Base-by-base conservation (phyloP, 306 rosid genomes). In the Cicer pinnatifidum region DNA sequence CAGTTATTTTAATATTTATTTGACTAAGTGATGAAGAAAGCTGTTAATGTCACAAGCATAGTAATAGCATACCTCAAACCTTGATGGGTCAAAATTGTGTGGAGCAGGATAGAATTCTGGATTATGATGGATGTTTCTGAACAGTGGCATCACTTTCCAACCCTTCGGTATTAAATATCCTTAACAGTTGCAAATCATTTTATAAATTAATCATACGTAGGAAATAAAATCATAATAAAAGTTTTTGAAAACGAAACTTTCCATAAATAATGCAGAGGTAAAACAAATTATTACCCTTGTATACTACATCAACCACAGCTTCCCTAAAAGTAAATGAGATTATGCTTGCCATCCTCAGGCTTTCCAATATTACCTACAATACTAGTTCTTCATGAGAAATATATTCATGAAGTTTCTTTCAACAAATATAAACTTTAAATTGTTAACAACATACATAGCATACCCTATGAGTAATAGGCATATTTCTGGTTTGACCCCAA, bases 131-230 rank as follows among this genome's bases (percentile, higher is more conserved):
- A 93, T 91, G 78, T 84, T 93, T 85, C 98, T 83, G 78, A 93
- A 93, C 50, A 93, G 81, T 63, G 98, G 98, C 98, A 93, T 83
- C n/a, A 89, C 98, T 78, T 93, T 93, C 98, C 98, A 93, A 44
- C 98, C 98, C 80, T 93, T 93, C 20, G 98, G 98, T 48, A 93
- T 93, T 28, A 91, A 85, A 82, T 84, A 93, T 44, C 98, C 97
- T 93, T 6, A 23, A 84, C 53, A 59, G 46, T 62, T 38, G 3
- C 51, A 23, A 23, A 83, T 67, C 69, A 67, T 23, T 71, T 43
- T 67, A 66, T 71, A 72, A 71, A 69, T 10, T 59, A 59, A 59
- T 28, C 57, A 62, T 12, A 17, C 33, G 65, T 47, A 58, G 37
- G 11, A 60, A 66, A 50, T 28, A 4, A 28, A 3, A 3, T 28